These are phyloP conservation scores for Ophiocordyceps camponoti-floridani DNA, from an alignment of 2,329 filamentous ascomycete species.

Conservation along the genomic window DNA sequence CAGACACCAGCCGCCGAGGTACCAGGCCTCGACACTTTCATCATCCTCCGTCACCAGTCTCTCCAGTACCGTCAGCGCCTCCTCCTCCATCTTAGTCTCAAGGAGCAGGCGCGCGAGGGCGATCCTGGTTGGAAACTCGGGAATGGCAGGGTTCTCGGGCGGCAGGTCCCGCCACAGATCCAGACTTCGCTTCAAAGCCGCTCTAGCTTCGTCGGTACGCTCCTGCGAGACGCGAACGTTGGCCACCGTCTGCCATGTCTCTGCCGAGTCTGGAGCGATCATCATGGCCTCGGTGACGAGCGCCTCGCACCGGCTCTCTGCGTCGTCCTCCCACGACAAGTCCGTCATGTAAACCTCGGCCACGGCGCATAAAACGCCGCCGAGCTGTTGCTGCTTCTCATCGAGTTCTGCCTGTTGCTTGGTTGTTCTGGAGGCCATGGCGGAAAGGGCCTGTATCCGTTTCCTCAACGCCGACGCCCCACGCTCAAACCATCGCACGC, in stretches of 20 bases:
- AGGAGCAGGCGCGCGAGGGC: slow-evolving; percentile 72
- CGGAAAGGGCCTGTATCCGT: slow-evolving; percentile 49
- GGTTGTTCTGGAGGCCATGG: slow-evolving; percentile 17
- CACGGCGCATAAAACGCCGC: slow-evolving; percentile 83
- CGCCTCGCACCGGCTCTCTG: slow-evolving; percentile 71
- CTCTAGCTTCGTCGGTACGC: slow-evolving; percentile 59
- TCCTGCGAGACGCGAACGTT: slow-evolving; percentile 85
- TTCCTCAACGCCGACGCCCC: slow-evolving; percentile 56
- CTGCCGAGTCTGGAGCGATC: slow-evolving; percentile 62
- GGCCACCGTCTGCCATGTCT: slow-evolving; percentile 89
- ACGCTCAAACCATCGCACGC: slow-evolving; percentile 47
- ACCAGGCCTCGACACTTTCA: slow-evolving; percentile 89
- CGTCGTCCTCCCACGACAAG: slow-evolving; percentile 80
- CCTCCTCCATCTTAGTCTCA: slow-evolving; percentile 72
- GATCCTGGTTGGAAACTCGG: slow-evolving; percentile 74
- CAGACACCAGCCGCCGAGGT: slow-evolving; percentile 86
- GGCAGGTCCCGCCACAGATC: slow-evolving; percentile 68
- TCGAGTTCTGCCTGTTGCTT: slow-evolving; percentile 28
- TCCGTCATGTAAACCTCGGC: slow-evolving; percentile 99
- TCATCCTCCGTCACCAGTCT: slow-evolving; percentile 78
- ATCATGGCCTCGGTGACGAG: slow-evolving; percentile 82
- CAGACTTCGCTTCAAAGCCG: slow-evolving; percentile 63
- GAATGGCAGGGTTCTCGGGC: slow-evolving; percentile 52
- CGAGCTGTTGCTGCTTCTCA: slow-evolving; percentile 64
- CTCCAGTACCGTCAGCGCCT: slow-evolving; percentile 73